Percentiles rank a stretch among this genome's conserved stretches.
Evolutionary conservation across 805 yeast species (phyloP).

Genomic region (Kodamaea jinghongensis): DNA sequence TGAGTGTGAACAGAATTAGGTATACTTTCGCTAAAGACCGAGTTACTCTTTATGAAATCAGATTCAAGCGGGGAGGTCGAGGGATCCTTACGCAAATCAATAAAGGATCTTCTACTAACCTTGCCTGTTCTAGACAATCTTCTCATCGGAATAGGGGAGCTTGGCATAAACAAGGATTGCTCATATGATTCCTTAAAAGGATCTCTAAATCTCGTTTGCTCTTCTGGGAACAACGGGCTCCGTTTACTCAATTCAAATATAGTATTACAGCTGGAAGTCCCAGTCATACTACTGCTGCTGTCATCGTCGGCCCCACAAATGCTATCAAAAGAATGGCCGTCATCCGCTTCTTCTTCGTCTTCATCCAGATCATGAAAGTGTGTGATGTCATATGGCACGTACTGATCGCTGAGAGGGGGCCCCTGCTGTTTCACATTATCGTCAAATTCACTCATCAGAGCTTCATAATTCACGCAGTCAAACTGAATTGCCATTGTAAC

Average conservation of each 20-base stretch:
- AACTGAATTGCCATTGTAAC: no score
- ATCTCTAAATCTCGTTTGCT: constrained; percentile 1
- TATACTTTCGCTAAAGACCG: no score
- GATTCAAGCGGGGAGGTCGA: no score
- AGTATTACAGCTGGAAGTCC: not conserved
- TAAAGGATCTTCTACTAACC: constrained; percentile 1
- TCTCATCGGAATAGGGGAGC: constrained; percentile 8
- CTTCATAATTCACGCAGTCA: no score
- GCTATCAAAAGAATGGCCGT: not conserved
- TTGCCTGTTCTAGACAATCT: constrained; percentile 5
- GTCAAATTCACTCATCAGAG: no score
- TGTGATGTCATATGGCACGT: constrained; percentile 10
- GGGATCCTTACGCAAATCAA: constrained; percentile 2
- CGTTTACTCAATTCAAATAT: not conserved
- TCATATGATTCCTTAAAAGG: not conserved
- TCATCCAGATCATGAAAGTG: constrained; percentile 6
- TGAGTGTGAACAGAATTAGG: no score
- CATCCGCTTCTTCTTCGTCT: constrained; percentile 3
- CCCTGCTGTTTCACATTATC: no score
- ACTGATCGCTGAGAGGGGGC: constrained; percentile 8
- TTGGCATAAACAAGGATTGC: not conserved
- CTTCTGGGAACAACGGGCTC: constrained; percentile 9
- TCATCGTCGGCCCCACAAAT: not conserved
- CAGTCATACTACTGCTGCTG: not conserved
- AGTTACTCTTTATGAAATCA: no score